A percentile compares a stretch with the other conserved stretches of the same genome.
These are phyloP conservation scores for Vaccinium macrocarpon DNA, from an alignment of 148 eudicot genomes.

Conservation along the genomic window DNA sequence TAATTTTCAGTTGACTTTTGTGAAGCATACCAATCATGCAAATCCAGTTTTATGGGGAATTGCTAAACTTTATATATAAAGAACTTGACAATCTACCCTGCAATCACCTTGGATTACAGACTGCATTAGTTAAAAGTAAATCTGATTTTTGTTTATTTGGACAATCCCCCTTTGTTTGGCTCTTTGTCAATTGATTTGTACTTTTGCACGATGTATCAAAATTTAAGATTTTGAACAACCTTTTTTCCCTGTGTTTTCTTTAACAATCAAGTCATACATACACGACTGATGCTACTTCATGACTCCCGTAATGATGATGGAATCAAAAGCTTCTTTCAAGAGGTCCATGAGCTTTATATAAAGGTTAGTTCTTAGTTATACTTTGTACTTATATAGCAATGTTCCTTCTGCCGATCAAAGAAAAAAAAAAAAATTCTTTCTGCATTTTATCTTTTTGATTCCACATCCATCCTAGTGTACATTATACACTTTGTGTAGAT, in stretches of 20 bases:
- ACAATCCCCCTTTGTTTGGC: neutral
- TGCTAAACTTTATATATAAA: neutral
- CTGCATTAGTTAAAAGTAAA: too few relatives aligned
- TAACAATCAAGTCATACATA: conserved; percentile 59
- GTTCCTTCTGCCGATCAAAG: neutral
- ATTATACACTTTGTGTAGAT: too few relatives aligned
- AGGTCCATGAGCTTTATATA: conserved; percentile 93
- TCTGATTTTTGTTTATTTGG: too few relatives aligned
- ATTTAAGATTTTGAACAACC: neutral
- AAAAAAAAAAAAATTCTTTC: too few relatives aligned
- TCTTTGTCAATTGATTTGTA: neutral
- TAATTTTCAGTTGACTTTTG: neutral
- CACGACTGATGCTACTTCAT: conserved; percentile 92
- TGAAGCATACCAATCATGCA: neutral
- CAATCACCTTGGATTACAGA: too few relatives aligned
- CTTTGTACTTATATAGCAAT: neutral
- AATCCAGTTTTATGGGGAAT: neutral
- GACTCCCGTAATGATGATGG: conserved; percentile 98
- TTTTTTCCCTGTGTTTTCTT: conserved; percentile 28
- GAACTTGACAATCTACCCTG: too few relatives aligned
- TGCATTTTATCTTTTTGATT: neutral
- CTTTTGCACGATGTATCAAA: neutral
- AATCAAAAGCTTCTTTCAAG: conserved; percentile 95
- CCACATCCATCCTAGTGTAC: neutral
- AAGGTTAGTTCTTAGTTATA: conserved; percentile 46